Percentiles rank a stretch among this genome's conserved stretches.
Evolutionary conservation across 257 asterid species (phyloP).

Genomic region (Solanum tarijense): DNA sequence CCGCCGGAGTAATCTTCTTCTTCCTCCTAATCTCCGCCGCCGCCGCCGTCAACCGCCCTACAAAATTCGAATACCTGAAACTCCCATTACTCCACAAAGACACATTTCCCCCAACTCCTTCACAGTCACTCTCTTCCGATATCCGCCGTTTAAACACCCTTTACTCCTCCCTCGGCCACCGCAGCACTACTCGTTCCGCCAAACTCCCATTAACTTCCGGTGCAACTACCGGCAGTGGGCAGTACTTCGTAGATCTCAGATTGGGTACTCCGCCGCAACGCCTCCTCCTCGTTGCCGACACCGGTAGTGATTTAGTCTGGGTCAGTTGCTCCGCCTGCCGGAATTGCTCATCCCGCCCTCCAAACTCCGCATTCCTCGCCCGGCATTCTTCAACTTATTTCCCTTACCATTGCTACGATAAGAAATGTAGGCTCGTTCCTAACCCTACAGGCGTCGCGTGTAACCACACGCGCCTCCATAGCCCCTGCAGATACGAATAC

Average conservation of each 20-base stretch:
- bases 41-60: not conserved
- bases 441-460: conserved; percentile 34
- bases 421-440: conserved; percentile 48
- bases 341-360: conserved; percentile 31
- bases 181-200: not conserved
- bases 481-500: conserved; percentile 65
- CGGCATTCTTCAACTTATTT: conserved; percentile 61
- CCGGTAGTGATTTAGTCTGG: conserved; percentile 94
- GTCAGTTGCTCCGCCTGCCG: conserved; percentile 74
- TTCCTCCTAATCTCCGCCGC: conserved; percentile 17
- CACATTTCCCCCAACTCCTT: conserved; percentile 41
- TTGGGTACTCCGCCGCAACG: conserved; percentile 77
- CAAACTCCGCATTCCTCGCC: conserved; percentile 44
- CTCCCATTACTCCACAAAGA: conserved; percentile 50
- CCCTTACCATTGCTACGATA: conserved; percentile 55
- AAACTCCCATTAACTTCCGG: conserved; percentile 62
- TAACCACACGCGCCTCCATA: conserved; percentile 63
- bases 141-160: conserved; percentile 43
- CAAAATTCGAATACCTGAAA: conserved; percentile 27
- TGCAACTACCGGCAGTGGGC: conserved; percentile 72
- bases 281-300: conserved; percentile 58
- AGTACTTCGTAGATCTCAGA: conserved; percentile 64
- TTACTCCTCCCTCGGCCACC: conserved; percentile 10
- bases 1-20: not conserved
- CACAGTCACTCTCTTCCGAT: conserved; percentile 50